phyloP scores from a whole-genome alignment of 2,329 filamentous ascomycete genomes.

The Botrytis elliptica region DNA sequence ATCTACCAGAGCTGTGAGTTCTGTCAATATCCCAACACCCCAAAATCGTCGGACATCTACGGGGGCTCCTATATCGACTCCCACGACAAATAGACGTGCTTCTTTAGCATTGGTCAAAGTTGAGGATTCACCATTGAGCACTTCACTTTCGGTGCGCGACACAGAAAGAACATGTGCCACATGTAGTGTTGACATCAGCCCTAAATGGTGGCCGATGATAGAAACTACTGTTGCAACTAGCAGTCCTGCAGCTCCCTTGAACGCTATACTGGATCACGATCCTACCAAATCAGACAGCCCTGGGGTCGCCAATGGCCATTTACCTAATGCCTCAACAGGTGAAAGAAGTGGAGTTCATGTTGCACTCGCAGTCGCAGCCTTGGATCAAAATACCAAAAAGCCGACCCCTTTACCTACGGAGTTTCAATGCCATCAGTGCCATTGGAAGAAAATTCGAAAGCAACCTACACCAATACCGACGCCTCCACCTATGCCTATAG shows the following conservation, averaged over 20 bases:
- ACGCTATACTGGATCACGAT: not conserved
- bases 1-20: slow-evolving; percentile 38
- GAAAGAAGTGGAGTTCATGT: slow-evolving; percentile 31
- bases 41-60: slow-evolving; percentile 57
- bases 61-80: slow-evolving; percentile 38
- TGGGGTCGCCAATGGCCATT: slow-evolving; percentile 23
- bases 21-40: slow-evolving; percentile 34
- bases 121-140: slow-evolving; percentile 29
- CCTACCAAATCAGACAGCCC: slow-evolving; percentile 5
- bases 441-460: slow-evolving; percentile 48
- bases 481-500: slow-evolving; percentile 21
- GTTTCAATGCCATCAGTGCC: slow-evolving; percentile 76
- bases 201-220: slow-evolving; percentile 61
- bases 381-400: slow-evolving; percentile 34
- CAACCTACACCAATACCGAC: slow-evolving; percentile 29
- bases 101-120: slow-evolving; percentile 34
- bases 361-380: slow-evolving; percentile 39
- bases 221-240: slow-evolving; percentile 5
- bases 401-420: slow-evolving; percentile 41
- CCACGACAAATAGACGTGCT: slow-evolving; percentile 26
- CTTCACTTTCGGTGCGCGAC: slow-evolving; percentile 1
- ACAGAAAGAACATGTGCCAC: slow-evolving; percentile 59
- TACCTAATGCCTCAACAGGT: slow-evolving; percentile 20
- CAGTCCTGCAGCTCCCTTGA: slow-evolving; percentile 1
- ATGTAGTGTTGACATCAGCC: slow-evolving; percentile 68